Conservation (phyloP, 139 green algal species). For the Monoraphidium neglectum region DNA sequence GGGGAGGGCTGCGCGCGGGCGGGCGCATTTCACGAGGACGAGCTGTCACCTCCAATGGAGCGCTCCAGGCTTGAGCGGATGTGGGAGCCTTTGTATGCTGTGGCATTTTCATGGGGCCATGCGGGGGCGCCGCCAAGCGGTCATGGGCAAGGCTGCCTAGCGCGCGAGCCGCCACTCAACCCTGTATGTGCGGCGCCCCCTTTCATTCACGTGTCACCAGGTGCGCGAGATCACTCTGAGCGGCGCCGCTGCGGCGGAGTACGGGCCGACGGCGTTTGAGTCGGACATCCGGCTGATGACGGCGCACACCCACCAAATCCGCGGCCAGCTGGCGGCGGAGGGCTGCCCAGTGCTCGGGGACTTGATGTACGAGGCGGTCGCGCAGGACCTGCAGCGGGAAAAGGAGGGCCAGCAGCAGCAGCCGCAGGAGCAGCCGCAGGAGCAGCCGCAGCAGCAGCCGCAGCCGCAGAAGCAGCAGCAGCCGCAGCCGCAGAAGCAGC, state of each 20-base stretch:
- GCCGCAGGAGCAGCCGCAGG: not conserved
- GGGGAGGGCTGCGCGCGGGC: no score
- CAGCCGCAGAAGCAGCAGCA: not conserved
- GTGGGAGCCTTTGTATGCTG: not conserved
- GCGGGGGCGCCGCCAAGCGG: no score
- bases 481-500: not conserved
- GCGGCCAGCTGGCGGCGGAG: slow-evolving; percentile 71
- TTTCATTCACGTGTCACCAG: slow-evolving; percentile 3
- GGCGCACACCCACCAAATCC: slow-evolving; percentile 83
- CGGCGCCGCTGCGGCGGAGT: slow-evolving; percentile 15
- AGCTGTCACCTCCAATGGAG: no score
- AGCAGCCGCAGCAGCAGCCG: not conserved
- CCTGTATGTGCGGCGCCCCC: not conserved
- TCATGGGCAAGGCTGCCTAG: not conserved
- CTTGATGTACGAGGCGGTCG: slow-evolving; percentile 61
- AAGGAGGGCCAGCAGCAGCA: not conserved
- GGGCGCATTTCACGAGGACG: no score
- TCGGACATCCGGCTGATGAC: slow-evolving; percentile 68
- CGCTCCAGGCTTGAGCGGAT: not conserved
- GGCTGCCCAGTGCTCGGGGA: slow-evolving; percentile 79
- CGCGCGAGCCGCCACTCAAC: not conserved
- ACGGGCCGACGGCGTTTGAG: slow-evolving; percentile 53
- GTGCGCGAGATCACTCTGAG: slow-evolving; percentile 35
- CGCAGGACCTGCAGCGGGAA: not conserved
- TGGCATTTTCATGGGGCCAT: not conserved